A percentile compares a stretch with the other conserved stretches of the same genome.
These are phyloP conservation scores for Micractinium conductrix DNA, from an alignment of 139 green algal genomes.

Conservation along the genomic window DNA sequence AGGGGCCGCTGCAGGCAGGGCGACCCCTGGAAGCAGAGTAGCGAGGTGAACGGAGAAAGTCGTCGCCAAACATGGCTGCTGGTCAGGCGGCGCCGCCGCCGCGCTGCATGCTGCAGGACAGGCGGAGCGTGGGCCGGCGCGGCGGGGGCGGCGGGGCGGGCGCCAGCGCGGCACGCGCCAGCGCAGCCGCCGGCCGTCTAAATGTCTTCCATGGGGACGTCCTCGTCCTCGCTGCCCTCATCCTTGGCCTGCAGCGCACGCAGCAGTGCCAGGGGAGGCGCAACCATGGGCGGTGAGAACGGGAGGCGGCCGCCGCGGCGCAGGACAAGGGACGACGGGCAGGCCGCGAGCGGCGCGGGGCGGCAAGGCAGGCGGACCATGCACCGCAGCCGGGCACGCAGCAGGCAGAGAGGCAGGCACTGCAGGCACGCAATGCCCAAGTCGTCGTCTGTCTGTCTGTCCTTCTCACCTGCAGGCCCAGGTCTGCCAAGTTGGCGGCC, in stretches of 20 bases:
- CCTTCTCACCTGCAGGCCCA: conserved; percentile 25
- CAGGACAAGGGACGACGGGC: not conserved
- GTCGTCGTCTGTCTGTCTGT: no score
- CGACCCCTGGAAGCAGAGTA: no score
- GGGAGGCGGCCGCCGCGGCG: not conserved
- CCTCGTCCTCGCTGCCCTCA: conserved; percentile 27
- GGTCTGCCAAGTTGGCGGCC: conserved; percentile 19
- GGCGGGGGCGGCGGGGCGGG: not conserved
- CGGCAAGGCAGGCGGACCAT: not conserved
- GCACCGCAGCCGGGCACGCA: not conserved
- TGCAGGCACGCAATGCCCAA: not conserved
- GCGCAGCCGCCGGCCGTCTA: conserved; percentile 2
- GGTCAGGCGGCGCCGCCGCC: not conserved
- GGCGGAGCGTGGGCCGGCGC: not conserved
- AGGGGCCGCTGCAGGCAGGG: no score
- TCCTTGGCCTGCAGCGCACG: conserved; percentile 19
- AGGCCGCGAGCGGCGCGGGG: not conserved
- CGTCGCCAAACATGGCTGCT: no score
- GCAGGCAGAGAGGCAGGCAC: not conserved
- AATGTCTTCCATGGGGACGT: conserved; percentile 32
- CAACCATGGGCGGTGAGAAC: not conserved
- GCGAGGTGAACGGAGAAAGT: no score
- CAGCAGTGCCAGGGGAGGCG: not conserved
- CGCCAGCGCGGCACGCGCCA: not conserved
- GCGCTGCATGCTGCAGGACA: not conserved